Evolutionary conservation across 345 rosid genomes (phyloP).

Genomic region (Citrus mangshanensis): DNA sequence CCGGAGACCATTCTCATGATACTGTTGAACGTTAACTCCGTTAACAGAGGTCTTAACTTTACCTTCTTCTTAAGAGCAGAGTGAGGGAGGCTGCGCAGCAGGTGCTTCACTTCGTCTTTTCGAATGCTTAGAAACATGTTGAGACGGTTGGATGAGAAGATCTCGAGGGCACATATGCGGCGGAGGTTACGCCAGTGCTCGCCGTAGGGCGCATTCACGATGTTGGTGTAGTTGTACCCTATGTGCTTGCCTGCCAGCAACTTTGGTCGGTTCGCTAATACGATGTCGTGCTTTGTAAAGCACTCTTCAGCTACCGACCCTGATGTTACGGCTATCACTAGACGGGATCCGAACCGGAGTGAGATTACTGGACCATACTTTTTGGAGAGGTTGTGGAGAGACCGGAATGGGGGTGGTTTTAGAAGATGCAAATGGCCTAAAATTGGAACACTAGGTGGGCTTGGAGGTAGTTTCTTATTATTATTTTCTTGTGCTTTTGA

Average conservation of each 20-base stretch:
- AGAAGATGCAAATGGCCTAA: constrained; percentile 37
- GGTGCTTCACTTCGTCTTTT: constrained; percentile 19
- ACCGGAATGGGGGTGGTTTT: constrained; percentile 25
- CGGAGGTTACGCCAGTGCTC: constrained; percentile 40
- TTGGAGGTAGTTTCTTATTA: constrained; percentile 23
- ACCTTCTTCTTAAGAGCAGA: background rate
- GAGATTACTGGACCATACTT: constrained; percentile 29
- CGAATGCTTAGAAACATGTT: constrained; percentile 6
- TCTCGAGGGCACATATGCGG: constrained; percentile 23
- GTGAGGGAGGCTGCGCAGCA: constrained; percentile 6
- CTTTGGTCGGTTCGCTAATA: constrained; percentile 32
- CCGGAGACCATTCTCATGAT: constrained; percentile 25
- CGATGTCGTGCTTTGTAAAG: constrained; percentile 28
- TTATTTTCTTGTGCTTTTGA: background rate
- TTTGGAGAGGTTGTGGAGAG: constrained; percentile 19
- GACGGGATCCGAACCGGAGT: constrained; percentile 29
- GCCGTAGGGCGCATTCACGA: constrained; percentile 15
- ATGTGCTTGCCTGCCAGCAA: constrained; percentile 14
- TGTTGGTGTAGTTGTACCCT: constrained; percentile 26
- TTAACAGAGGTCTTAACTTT: constrained; percentile 14
- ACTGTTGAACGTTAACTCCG: constrained; percentile 13
- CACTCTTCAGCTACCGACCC: constrained; percentile 22
- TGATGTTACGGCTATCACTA: constrained; percentile 25
- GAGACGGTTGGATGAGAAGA: constrained; percentile 26
- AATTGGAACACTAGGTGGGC: constrained; percentile 32